These are phyloP conservation scores for Blastocystis sp. DNA, from an alignment of 352 stramenopile genomes.

Conservation along the genomic window DNA sequence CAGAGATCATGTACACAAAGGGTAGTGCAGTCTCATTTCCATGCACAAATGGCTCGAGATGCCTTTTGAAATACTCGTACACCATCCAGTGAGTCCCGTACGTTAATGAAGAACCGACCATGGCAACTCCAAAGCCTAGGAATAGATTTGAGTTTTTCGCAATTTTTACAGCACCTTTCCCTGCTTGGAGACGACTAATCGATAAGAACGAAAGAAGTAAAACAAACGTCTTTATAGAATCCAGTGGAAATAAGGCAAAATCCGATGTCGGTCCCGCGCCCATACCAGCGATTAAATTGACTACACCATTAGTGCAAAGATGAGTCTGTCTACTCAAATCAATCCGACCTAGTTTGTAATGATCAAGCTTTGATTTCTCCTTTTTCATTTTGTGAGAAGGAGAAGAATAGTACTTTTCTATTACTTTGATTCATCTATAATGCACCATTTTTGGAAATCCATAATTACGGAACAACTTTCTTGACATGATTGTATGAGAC, in stretches of 20 bases:
- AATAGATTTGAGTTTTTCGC: slow-evolving; percentile 43
- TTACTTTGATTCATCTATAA: not conserved
- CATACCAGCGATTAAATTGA: slow-evolving; percentile 54
- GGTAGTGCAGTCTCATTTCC: slow-evolving; percentile 17
- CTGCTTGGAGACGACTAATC: slow-evolving; percentile 39
- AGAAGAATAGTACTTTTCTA: not conserved
- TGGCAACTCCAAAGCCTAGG: slow-evolving; percentile 37
- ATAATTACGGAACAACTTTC: too few relatives aligned
- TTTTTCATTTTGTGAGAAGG: not conserved
- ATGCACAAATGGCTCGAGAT: not conserved
- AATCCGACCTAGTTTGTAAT: slow-evolving; percentile 34
- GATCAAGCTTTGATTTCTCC: not conserved
- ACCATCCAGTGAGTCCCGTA: slow-evolving; percentile 56
- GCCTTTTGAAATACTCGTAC: slow-evolving; percentile 56
- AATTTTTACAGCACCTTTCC: slow-evolving; percentile 6
- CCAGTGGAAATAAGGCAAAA: slow-evolving; percentile 48
- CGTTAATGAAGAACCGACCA: slow-evolving; percentile 59
- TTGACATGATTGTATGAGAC: too few relatives aligned
- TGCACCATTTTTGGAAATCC: not conserved
- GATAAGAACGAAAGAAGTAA: not conserved
- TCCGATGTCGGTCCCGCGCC: slow-evolving; percentile 52
- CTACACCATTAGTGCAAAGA: not conserved
- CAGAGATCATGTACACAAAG: slow-evolving; percentile 59
- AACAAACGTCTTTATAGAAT: slow-evolving; percentile 60
- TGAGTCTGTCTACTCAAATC: slow-evolving; percentile 1